Evolutionary conservation across 1,139 yeast species (phyloP).

Genomic region (Entelexis paramagnoliae): DNA sequence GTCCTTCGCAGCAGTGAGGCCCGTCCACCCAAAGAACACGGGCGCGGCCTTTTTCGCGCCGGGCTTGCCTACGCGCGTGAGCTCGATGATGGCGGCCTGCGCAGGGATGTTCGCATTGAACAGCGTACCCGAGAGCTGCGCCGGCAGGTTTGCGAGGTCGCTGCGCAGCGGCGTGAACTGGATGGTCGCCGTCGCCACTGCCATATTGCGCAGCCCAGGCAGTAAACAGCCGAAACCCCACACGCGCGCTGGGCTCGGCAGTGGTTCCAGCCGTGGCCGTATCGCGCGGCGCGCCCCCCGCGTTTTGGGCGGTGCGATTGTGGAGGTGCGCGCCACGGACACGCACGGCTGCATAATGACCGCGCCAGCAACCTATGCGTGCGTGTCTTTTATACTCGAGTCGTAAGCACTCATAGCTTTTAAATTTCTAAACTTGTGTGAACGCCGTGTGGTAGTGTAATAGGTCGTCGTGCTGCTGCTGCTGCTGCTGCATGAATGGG

Average conservation of each 20-base stretch:
- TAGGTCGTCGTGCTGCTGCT: too few species aligned
- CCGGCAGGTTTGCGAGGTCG: slow-evolving; percentile 53
- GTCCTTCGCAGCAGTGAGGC: slow-evolving; percentile 40
- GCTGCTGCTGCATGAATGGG: too few species aligned
- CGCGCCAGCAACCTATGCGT: too few species aligned
- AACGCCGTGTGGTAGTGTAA: too few species aligned
- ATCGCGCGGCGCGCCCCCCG: background rate
- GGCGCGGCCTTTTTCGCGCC: slow-evolving; percentile 24
- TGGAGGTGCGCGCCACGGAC: too few species aligned
- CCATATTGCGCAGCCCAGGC: slow-evolving; percentile 3
- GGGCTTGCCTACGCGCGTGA: slow-evolving; percentile 28
- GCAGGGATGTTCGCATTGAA: slow-evolving; percentile 46
- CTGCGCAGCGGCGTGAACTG: slow-evolving; percentile 37
- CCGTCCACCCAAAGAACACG: slow-evolving; percentile 76
- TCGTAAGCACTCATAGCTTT: too few species aligned
- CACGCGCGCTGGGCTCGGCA: background rate
- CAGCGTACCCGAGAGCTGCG: slow-evolving; percentile 40
- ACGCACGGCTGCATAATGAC: too few species aligned
- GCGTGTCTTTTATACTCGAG: too few species aligned
- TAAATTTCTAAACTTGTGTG: too few species aligned
- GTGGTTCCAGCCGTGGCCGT: background rate
- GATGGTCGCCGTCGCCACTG: slow-evolving; percentile 28
- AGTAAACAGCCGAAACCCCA: background rate
- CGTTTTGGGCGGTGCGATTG: too few species aligned
- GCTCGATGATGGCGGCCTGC: slow-evolving; percentile 52